Base-by-base conservation (phyloP, 2,329 filamentous ascomycete genomes). In the Pseudofabraea citricarpa region DNA sequence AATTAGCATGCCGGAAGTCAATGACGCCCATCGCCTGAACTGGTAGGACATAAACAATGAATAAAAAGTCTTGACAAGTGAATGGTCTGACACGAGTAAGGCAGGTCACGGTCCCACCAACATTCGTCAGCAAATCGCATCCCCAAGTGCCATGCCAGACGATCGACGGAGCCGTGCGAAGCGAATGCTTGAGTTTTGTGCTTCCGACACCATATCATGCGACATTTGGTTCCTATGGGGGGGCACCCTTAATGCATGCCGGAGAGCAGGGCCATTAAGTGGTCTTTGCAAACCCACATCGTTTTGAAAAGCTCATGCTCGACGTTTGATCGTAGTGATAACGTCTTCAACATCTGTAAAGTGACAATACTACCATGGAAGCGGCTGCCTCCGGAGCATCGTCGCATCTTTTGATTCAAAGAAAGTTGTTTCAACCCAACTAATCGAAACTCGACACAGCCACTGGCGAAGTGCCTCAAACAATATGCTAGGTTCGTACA, bases 151-250 rank as follows among this genome's bases (percentile, higher is more conserved):
- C 16, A 10, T 46, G 36, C 46, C 37, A 46, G 35, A 44, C 18
- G 46, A 51, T 52, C 40, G 26, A 33, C 44, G 31, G 31, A 43
- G 19, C 44, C 47, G 48, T 53, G 49, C 46, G 38, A 49, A 46
- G 47, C 49, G 47, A 53, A 45, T 44, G 47, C 47, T 50, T 52
- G 43, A 24, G 23, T 46, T 31, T 9, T 29, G n/a, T 10, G n/a
- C 43, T 9, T 29, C 43, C 41, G 47, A 48, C 46, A 44, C 31
- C 18, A 15, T 26, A 13, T 37, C 5, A 39, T 44, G 27, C 44
- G 20, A 43, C 44, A 44, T 40, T 26, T 39, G 44, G 39, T 31
- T 32, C 42, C 27, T 29, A 19, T 22, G 42, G 35, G 35, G 45
- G 48, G 27, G 42, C 5, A 4, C 16, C 18, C 42, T 39, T 27